Percentiles rank a stretch among this genome's conserved stretches.
phyloP scores from a whole-genome alignment of 495 filamentous ascomycete species.

The Penicillium canescens region DNA sequence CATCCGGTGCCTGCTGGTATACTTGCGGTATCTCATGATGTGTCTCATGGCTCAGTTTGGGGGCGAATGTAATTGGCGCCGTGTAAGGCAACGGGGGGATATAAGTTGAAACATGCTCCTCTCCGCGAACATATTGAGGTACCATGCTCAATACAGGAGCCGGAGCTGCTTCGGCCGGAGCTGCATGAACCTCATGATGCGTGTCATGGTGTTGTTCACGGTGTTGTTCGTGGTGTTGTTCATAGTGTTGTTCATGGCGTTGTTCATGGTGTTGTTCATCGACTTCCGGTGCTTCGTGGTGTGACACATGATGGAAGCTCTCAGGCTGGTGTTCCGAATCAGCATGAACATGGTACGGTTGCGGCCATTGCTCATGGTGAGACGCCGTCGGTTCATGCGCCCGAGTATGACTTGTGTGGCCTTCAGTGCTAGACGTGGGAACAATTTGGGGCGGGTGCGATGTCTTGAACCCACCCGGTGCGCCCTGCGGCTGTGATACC shows the following conservation, averaged over 20 bases:
- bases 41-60: conserved; percentile 9
- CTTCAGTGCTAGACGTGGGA: not conserved
- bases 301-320: conserved; percentile 1
- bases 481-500: conserved; percentile 8
- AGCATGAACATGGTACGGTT: conserved; percentile 7
- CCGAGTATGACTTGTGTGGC: not conserved
- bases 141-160: conserved; percentile 37
- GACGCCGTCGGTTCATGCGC: not conserved
- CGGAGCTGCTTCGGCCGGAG: not conserved
- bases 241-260: not conserved
- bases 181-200: not conserved
- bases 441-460: no score
- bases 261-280: not conserved
- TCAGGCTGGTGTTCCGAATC: not conserved
- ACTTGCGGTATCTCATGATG: conserved; percentile 1
- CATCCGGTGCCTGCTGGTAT: conserved; percentile 3
- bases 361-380: conserved; percentile 8
- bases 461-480: not conserved
- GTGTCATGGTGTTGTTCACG: no score
- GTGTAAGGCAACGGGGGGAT: conserved; percentile 21
- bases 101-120: conserved; percentile 42
- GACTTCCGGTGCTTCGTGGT: not conserved
- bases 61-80: conserved; percentile 9
- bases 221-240: not conserved
- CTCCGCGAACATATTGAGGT: conserved; percentile 47